Percentiles rank a stretch among this genome's conserved stretches.
These are phyloP conservation scores for Xylariaceae sp. DNA, from an alignment of 2,329 filamentous ascomycete species.

Conservation along the genomic window DNA sequence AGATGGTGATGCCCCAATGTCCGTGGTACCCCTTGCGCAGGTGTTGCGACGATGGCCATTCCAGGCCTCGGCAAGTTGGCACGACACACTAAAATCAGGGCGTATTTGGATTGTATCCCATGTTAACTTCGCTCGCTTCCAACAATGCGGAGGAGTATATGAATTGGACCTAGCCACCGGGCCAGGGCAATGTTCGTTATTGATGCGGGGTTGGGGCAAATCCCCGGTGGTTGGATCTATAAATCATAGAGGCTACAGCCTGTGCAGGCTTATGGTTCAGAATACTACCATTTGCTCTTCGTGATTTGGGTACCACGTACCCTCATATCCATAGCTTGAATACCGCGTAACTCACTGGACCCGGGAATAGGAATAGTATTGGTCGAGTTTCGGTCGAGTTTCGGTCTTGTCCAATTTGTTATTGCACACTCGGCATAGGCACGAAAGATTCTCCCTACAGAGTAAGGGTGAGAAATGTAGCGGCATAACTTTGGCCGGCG, in stretches of 20 bases:
- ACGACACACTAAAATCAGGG: conserved; percentile 61
- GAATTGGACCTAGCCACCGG: conserved; percentile 63
- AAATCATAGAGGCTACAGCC: conserved; percentile 53
- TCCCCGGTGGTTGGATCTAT: conserved; percentile 70
- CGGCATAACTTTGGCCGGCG: conserved; percentile 7
- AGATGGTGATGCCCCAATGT: conserved; percentile 45
- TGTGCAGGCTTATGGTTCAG: too few species aligned
- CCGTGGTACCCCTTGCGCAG: conserved; percentile 41
- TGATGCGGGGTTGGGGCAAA: conserved; percentile 62
- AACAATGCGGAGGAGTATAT: conserved; percentile 60
- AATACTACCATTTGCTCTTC: conserved; percentile 42
- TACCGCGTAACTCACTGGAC: too few species aligned
- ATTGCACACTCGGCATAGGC: background rate
- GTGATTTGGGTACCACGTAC: conserved; percentile 26
- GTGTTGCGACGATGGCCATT: conserved; percentile 40
- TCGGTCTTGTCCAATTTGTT: too few species aligned
- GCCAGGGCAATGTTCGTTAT: conserved; percentile 56
- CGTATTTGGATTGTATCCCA: conserved; percentile 61
- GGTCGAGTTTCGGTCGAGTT: too few species aligned
- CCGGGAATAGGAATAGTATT: too few species aligned
- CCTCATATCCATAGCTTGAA: conserved; percentile 27
- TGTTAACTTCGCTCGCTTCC: conserved; percentile 62
- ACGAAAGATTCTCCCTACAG: background rate
- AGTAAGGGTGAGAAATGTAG: conserved; percentile 7
- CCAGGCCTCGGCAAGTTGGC: conserved; percentile 53